Evolutionary conservation across 2,329 filamentous ascomycete species (phyloP).

Genomic region (Cryphonectria japonica): DNA sequence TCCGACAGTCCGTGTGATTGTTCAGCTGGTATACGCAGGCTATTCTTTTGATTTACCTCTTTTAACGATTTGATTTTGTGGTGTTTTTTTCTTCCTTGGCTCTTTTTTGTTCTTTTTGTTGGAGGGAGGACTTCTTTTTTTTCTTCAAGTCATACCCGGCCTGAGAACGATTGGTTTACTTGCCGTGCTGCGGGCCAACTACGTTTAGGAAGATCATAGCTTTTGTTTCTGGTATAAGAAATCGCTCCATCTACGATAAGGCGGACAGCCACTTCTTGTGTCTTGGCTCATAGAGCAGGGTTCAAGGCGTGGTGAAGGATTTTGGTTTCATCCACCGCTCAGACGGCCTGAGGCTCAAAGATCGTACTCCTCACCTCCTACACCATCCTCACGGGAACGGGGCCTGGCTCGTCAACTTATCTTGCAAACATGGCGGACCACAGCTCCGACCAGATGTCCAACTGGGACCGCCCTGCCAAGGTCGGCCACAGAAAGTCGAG

Average conservation of each 20-base stretch:
- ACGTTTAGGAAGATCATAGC: background rate
- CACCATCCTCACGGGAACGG: too few relatives aligned
- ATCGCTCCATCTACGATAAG: background rate
- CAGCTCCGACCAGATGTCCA: background rate
- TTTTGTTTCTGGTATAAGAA: background rate
- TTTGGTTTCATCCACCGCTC: too few relatives aligned
- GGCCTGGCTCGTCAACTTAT: too few relatives aligned
- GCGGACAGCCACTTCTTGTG: background rate
- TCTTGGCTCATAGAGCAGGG: background rate
- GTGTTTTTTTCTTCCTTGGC: background rate
- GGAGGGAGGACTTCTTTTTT: background rate
- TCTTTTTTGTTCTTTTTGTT: background rate
- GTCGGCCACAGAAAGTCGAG: constrained; percentile 39
- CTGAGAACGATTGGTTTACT: background rate
- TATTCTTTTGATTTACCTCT: too few relatives aligned
- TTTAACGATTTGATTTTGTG: background rate
- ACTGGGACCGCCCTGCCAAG: constrained; percentile 30
- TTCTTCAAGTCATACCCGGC: background rate
- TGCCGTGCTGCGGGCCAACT: too few relatives aligned
- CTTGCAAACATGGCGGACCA: background rate
- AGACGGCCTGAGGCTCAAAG: too few relatives aligned
- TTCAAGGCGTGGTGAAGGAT: background rate
- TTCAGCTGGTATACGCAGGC: background rate
- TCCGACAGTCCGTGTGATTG: background rate
- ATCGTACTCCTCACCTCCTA: too few relatives aligned